These are phyloP conservation scores for Trichosanthes truncata DNA, from an alignment of 306 rosid species.

Conservation along the genomic window DNA sequence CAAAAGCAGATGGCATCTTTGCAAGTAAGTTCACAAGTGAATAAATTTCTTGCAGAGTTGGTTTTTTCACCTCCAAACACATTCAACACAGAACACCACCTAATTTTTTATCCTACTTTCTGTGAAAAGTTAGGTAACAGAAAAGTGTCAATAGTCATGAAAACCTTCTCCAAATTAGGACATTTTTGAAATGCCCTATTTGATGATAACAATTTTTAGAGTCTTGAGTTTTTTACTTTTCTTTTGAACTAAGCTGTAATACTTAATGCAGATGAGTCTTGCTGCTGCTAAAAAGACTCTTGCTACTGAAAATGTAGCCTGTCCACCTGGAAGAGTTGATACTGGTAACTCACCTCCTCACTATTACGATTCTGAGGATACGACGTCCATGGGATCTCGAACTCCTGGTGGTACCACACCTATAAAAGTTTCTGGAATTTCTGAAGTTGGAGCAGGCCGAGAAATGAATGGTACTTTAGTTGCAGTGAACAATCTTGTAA, in stretches of 20 bases:
- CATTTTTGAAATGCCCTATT: not conserved
- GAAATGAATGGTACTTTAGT: slow-evolving; percentile 39
- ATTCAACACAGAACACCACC: not conserved
- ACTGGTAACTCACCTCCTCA: slow-evolving; percentile 24
- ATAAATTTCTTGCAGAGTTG: not conserved
- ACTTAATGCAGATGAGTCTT: slow-evolving; percentile 66
- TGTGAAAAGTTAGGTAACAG: not conserved
- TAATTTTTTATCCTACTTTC: not conserved
- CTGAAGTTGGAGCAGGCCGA: slow-evolving; percentile 35
- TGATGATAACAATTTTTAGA: not conserved
- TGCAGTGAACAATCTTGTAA: slow-evolving; percentile 46
- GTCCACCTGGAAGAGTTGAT: slow-evolving; percentile 41
- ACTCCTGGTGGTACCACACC: slow-evolving; percentile 73
- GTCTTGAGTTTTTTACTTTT: not conserved
- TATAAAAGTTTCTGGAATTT: slow-evolving; percentile 29
- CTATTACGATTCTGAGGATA: slow-evolving; percentile 62
- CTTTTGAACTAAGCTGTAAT: not conserved
- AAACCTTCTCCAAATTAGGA: not conserved
- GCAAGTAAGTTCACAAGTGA: slow-evolving; percentile 61
- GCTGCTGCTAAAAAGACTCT: slow-evolving; percentile 83
- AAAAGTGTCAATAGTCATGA: not conserved
- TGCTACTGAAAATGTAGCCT: slow-evolving; percentile 29
- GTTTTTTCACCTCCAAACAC: not conserved
- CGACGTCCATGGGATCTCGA: slow-evolving; percentile 58
- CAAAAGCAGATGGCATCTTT: slow-evolving; percentile 89